A percentile compares a stretch with the other conserved stretches of the same genome.
Conservation (phyloP, 2,329 filamentous ascomycete species). For the Thermomyces lanuginosus region DNA sequence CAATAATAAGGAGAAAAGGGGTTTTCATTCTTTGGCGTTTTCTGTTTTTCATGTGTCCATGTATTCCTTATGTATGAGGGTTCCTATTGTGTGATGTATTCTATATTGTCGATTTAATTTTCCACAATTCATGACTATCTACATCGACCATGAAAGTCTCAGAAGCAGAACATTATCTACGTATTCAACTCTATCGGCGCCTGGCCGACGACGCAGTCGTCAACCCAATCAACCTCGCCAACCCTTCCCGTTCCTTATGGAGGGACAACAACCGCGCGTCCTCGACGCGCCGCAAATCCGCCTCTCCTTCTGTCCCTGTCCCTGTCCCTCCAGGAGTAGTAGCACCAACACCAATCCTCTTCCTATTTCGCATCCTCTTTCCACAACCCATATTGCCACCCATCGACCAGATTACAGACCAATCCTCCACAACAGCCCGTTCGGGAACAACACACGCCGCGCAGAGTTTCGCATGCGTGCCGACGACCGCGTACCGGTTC, state of each 20-base stretch:
- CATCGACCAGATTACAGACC: slow-evolving; percentile 53
- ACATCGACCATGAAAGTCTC: slow-evolving; percentile 1
- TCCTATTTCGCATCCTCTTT: slow-evolving; percentile 14
- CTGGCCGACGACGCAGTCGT: slow-evolving; percentile 7
- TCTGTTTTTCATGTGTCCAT: slow-evolving; percentile 2
- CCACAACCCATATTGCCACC: slow-evolving; percentile 29
- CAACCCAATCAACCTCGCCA: slow-evolving; percentile 44
- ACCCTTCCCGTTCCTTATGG: slow-evolving; percentile 50
- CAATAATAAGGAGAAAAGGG: too few species aligned
- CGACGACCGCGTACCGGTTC: slow-evolving; percentile 16
- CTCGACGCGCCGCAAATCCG: slow-evolving; percentile 44
- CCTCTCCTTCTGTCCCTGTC: slow-evolving; percentile 5
- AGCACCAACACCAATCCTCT: slow-evolving; percentile 7
- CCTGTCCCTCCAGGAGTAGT: slow-evolving; percentile 2
- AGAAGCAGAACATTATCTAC: background rate
- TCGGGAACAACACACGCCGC: slow-evolving; percentile 44
- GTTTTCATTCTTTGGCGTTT: too few species aligned
- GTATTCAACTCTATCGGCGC: slow-evolving; percentile 1
- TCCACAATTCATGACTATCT: slow-evolving; percentile 2
- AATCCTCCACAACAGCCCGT: slow-evolving; percentile 45
- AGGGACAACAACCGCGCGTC: slow-evolving; percentile 49
- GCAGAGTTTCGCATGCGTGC: slow-evolving; percentile 53
- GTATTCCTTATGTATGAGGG: background rate
- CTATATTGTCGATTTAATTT: slow-evolving; percentile 4
- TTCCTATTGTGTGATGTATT: slow-evolving; percentile 2